Evolutionary conservation across 352 stramenopile species (phyloP), one percentile per base, ranked within the genome.

Genomic region (Phytophthora crassamura): DNA sequence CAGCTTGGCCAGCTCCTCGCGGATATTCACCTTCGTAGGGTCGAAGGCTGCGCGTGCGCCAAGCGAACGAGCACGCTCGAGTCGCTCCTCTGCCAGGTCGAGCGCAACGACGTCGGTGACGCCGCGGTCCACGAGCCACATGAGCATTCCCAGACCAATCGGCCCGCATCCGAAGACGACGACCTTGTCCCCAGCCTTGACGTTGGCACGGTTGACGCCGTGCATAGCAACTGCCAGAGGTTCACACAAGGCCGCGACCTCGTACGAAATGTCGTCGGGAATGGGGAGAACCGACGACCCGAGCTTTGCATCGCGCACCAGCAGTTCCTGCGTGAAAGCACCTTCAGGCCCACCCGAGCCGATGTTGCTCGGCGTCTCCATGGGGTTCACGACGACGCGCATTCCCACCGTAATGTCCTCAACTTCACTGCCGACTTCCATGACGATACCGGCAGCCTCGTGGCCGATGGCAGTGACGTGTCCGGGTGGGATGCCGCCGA

Each of bases 341-440:
- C 63, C 63, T 14, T 71, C 63, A 0, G 56, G 56, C 7, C 56
- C 63, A 2, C 63, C 56, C 25, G 63, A 71, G 5, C 63, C 63
- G 35, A 71, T 71, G 38, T 71, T 71, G 33, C 63, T 71, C 9
- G 63, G 63, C 6, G 63, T 71, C 42, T 67, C 41, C 63, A 71
- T 62, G 9, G 63, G 63, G 32, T 71, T 71, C 15, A 71, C 56
- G 16, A 71, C 63, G n/a, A 71, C 63, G 16, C 56, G 63, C 63
- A 71, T 67, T 15, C 63, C 63, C n/a, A 67, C 36, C 8, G 30
- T 53, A 14, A 71, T 71, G 43, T 59, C 49, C 10, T 71, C 56
- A 11, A 71, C 56, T 47, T 71, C 55, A 22, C 33, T 61, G 49
- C 63, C 63, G 7, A 67, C 56, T 33, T 71, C 63, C 49, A 67